phyloP scores from a whole-genome alignment of 352 stramenopile species.

The Globisporangium spinosum region DNA sequence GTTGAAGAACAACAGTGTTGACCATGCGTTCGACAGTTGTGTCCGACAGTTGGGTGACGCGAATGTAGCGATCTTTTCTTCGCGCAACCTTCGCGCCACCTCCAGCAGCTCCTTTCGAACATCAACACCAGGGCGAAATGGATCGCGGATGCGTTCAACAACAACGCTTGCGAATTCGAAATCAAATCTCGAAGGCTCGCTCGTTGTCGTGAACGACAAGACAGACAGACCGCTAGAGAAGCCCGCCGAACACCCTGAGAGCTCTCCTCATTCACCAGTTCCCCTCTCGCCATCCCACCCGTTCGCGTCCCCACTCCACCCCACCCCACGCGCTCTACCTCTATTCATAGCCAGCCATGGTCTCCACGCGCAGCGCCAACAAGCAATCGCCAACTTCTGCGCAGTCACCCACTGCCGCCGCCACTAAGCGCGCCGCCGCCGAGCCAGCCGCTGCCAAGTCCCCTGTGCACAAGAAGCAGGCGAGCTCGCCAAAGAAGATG shows the following conservation, averaged over 20 bases:
- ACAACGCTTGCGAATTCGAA: not conserved
- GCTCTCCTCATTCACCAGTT: not conserved
- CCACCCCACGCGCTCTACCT: not conserved
- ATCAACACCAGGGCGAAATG: conserved; percentile 4
- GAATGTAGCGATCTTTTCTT: conserved; percentile 2
- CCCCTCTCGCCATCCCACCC: not conserved
- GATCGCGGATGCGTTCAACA: not conserved
- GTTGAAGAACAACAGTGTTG: conserved; percentile 8
- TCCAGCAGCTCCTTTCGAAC: conserved; percentile 7
- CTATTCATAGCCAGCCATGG: conserved; percentile 26
- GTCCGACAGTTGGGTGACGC: not conserved
- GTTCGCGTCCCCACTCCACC: not conserved
- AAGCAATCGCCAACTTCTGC: conserved; percentile 19
- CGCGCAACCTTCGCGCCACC: conserved; percentile 7
- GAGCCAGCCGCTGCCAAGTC: conserved; percentile 22
- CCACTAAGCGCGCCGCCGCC: conserved; percentile 44
- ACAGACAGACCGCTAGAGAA: not conserved
- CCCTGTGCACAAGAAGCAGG: conserved; percentile 43
- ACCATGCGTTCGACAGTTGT: not conserved
- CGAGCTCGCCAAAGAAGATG: conserved; percentile 23
- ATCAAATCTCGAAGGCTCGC: conserved; percentile 1
- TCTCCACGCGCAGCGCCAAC: conserved; percentile 46
- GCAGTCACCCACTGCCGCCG: conserved; percentile 10
- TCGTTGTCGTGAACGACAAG: not conserved
- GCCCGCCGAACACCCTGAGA: not conserved